Base-by-base conservation (phyloP, 2,329 filamentous ascomycete species). In the Lasiodiplodia theobromae region DNA sequence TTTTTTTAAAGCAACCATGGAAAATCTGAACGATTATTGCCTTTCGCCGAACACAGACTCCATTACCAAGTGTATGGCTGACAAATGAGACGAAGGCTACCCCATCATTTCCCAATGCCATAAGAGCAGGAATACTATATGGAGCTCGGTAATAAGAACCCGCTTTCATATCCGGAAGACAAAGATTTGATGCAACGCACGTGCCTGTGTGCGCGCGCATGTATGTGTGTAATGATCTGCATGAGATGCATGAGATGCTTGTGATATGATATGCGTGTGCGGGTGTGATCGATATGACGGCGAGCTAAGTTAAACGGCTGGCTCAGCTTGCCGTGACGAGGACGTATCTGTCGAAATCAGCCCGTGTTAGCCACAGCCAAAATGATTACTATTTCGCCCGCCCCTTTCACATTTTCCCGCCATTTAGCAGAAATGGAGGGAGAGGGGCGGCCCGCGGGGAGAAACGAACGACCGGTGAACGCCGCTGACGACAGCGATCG, bases 291-390 rank as follows among this genome's bases (percentile, higher is more conserved):
- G 44, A 21, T 47, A 47, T 47, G 44, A 47, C n/a, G 44, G 25
- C 23, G 51, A 31, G 23, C 25, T n/a, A n/a, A 18, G 54, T 34
- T 10, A 53, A 18, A 12, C 25, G 12, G 16, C 18, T 31, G 51
- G 51, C 38, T 75, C 71, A 81, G 71, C 78, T 79, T 65, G 79
- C 79, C 25, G 77, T 80, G 58, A 81, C 79, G 65, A 81, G 71
- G n/a, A 81, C 79, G 72, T 81, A 81, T 67, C 77, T 80, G 70
- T 34, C 34, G 14, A 8, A 16, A 21, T 7, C 23, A 21, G 14
- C 34, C 25, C 25, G 34, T n/a, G 54, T 67, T 60, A 67, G 65
- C 54, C 49, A 67, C 44, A 47, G 31, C 6, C 31, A 34, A 34
- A 34, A 34, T 34, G 8, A 34, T 34, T 34, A 34, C 31, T 18